These are phyloP conservation scores for Solanum chmielewskii DNA, from an alignment of 257 asterid species.

Conservation along the genomic window DNA sequence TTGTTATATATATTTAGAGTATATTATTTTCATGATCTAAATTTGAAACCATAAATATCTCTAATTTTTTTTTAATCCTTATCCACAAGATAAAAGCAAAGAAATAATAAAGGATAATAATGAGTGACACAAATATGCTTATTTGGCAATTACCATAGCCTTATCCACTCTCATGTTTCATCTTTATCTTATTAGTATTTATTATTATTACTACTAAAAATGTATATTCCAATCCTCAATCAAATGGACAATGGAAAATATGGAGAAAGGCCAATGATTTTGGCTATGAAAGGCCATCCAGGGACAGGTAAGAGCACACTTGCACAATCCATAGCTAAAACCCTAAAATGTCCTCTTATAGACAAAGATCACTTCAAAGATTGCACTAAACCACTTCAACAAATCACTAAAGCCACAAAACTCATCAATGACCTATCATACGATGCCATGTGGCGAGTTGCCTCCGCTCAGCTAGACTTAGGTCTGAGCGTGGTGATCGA, in stretches of 20 bases:
- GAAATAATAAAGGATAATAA: background rate
- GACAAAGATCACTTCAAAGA: constrained; percentile 76
- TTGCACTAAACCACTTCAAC: constrained; percentile 32
- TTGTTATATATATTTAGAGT: background rate
- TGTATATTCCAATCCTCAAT: background rate
- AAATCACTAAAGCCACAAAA: constrained; percentile 18
- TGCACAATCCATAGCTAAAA: constrained; percentile 38
- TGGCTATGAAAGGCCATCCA: constrained; percentile 88
- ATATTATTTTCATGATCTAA: background rate
- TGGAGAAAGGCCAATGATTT: constrained; percentile 18
- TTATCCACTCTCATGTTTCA: background rate
- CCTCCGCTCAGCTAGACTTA: constrained; percentile 38
- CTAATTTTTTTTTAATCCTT: background rate
- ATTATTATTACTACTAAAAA: background rate
- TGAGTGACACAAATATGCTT: background rate
- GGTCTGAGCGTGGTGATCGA: constrained; percentile 50
- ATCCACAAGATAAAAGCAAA: background rate
- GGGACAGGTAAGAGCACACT: constrained; percentile 75
- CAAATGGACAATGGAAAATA: constrained; percentile 10
- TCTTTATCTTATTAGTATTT: background rate
- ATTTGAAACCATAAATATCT: background rate
- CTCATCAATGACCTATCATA: constrained; percentile 62
- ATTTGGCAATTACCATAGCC: background rate
- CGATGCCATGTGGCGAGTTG: constrained; percentile 46
- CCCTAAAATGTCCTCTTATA: constrained; percentile 44